Percentiles rank a stretch among this genome's conserved stretches.
These are phyloP conservation scores for Bromus sterilis DNA, from an alignment of 176 grass and related monocot species.

Conservation along the genomic window DNA sequence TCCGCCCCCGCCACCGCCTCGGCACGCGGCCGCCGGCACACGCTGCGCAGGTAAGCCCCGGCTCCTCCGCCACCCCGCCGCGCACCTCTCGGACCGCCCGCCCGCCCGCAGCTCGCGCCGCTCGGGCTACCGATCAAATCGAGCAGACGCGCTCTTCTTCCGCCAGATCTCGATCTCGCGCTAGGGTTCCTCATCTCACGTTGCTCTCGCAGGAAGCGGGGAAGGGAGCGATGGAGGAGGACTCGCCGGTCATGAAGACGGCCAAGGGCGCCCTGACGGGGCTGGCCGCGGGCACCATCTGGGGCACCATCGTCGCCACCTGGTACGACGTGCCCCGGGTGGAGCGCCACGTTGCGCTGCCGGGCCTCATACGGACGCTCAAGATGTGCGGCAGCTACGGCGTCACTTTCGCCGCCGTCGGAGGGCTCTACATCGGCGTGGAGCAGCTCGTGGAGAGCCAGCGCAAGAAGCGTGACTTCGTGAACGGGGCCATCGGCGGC, in stretches of 20 bases:
- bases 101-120: neutral
- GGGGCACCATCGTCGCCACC: constrained; percentile 87
- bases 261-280: constrained; percentile 69
- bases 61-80: neutral
- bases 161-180: constrained; percentile 31
- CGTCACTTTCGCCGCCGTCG: constrained; percentile 78
- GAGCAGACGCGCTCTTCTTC: neutral
- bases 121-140: neutral
- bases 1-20: constrained; percentile 5
- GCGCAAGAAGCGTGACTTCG: constrained; percentile 79
- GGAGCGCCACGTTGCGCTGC: constrained; percentile 86
- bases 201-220: neutral
- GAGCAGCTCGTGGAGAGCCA: constrained; percentile 82
- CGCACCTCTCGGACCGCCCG: neutral
- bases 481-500: constrained; percentile 80
- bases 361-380: constrained; percentile 81
- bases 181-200: constrained; percentile 1
- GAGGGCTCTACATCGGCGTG: constrained; percentile 86
- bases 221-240: constrained; percentile 50
- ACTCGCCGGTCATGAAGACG: constrained; percentile 65
- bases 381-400: constrained; percentile 94
- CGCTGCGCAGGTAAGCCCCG: neutral
- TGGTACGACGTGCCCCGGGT: constrained; percentile 98
- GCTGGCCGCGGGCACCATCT: constrained; percentile 66
- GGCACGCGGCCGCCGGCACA: constrained; percentile 20